Base-by-base conservation (phyloP, 495 filamentous ascomycete genomes). In the Copromyces sp. region DNA sequence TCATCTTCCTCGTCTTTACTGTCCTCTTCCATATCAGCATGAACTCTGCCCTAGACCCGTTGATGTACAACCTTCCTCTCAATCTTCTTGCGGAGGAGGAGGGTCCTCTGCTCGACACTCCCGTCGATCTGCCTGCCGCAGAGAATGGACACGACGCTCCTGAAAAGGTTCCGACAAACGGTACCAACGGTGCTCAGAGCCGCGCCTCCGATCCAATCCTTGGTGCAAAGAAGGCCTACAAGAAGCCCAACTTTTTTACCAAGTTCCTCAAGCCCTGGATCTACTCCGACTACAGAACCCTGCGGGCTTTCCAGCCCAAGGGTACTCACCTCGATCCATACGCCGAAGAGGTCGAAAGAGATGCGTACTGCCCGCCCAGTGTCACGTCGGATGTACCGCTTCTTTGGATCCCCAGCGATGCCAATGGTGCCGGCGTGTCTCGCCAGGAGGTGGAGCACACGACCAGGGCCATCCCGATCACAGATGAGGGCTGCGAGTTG, bases 381-480 rank as follows among this genome's bases (percentile, higher is more conserved):
- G 87, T 96, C 72, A 88, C 76, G 11, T 84, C 89, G 11, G 78
- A 83, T 71, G 85, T 89, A 2, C 92, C 93, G 32, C 81, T 94
- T 45, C 84, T 98, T 38, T 97, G 94, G 94, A 90, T 98, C 72
- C 92, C 94, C 7, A 85, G 86, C 68, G 94, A 98, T 77, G 81
- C 85, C 2, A 65, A 65, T 11, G 53, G 53, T 65, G 83, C 90
- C 72, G 94, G 94, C 68, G 86, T 97, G 47, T 92, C 89, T 53
- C 86, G 85, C 80, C 90, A 94, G 81, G 94, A 97, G 84, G 83
- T 94, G 68, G 83, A 83, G 20, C 90, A 94, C 77, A 92, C 90
- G 17, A 82, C 84, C 75, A 87, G 86, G 73, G 90, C 92, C 47
- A 91, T 97, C 68, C 86, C 88, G 4, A 94, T 93, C 74, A 94